These are phyloP conservation scores for Phenoliferia sp. DNA, from an alignment of 1,284 basidiomycete species.

Conservation along the genomic window DNA sequence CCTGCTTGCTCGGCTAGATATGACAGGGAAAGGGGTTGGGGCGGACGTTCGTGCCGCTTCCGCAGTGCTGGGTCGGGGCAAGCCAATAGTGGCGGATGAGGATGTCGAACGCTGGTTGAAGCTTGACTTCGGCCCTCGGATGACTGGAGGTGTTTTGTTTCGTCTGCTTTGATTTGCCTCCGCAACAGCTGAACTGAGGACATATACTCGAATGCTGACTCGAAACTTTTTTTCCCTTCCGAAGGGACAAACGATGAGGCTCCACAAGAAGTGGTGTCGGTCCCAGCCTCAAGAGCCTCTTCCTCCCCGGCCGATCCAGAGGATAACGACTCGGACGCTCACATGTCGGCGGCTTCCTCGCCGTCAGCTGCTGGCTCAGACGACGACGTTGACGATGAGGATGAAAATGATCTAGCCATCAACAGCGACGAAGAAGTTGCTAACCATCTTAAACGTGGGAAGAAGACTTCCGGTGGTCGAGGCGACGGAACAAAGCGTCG, in stretches of 20 bases:
- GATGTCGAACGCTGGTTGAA: too few relatives aligned
- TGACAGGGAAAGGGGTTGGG: too few relatives aligned
- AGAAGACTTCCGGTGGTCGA: conserved; percentile 3
- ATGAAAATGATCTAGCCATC: neutral
- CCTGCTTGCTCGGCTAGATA: too few relatives aligned
- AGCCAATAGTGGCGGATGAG: too few relatives aligned
- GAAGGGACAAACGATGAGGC: neutral
- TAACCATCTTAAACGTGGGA: neutral
- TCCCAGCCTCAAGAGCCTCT: neutral
- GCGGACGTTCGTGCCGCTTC: too few relatives aligned
- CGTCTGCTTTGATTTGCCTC: too few relatives aligned
- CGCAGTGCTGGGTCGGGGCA: too few relatives aligned
- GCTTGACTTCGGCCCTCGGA: too few relatives aligned
- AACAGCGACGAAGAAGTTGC: neutral
- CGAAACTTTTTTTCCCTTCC: too few relatives aligned
- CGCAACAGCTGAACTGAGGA: too few relatives aligned
- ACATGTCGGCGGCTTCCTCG: conserved; percentile 9
- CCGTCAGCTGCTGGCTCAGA: conserved; percentile 4
- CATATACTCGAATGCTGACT: too few relatives aligned
- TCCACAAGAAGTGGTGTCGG: neutral
- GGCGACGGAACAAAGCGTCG: conserved; percentile 2
- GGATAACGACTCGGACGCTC: conserved; percentile 14
- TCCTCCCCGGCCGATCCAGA: neutral
- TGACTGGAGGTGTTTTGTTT: too few relatives aligned
- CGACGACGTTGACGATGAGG: conserved; percentile 14